These are phyloP conservation scores for Psophocarpus tetragonolobus DNA, from an alignment of 306 rosid species.

Conservation along the genomic window DNA sequence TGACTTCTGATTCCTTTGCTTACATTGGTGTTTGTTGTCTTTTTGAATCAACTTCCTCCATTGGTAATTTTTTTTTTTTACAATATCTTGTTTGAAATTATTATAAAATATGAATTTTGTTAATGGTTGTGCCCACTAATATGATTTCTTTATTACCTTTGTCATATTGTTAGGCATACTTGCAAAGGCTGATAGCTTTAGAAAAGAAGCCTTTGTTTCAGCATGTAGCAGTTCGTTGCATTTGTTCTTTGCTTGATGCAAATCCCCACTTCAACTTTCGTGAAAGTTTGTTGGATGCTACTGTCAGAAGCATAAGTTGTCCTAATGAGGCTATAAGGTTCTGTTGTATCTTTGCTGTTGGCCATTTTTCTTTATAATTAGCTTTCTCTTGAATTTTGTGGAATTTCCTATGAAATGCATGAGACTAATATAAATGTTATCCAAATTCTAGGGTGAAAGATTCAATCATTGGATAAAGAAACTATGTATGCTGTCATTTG, in stretches of 20 bases:
- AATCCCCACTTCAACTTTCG: conserved; percentile 87
- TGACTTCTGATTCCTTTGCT: conserved; percentile 23
- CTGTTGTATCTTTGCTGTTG: conserved; percentile 29
- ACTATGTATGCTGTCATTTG: conserved; percentile 17
- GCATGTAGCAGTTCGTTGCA: conserved; percentile 73
- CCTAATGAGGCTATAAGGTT: conserved; percentile 72
- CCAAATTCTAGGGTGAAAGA: conserved; percentile 1
- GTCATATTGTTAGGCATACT: conserved; percentile 62
- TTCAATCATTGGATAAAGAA: neutral
- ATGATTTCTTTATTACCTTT: neutral
- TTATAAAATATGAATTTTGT: conserved; percentile 12
- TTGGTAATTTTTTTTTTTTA: neutral
- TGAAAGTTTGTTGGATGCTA: conserved; percentile 72
- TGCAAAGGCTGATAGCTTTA: conserved; percentile 72
- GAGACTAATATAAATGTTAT: neutral
- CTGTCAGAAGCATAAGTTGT: conserved; percentile 77
- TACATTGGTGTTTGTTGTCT: conserved; percentile 19
- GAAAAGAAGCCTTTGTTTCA: conserved; percentile 66
- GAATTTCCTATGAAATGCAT: conserved; percentile 4
- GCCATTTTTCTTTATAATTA: neutral
- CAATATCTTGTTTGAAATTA: conserved; percentile 2
- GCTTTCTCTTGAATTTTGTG: neutral
- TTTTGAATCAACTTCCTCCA: neutral
- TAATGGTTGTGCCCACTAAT: conserved; percentile 21
- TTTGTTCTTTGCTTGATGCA: conserved; percentile 85